Evolutionary conservation across 225 moss, liverwort and hornwort species (phyloP).

Genomic region (Straminergon stramineum): DNA sequence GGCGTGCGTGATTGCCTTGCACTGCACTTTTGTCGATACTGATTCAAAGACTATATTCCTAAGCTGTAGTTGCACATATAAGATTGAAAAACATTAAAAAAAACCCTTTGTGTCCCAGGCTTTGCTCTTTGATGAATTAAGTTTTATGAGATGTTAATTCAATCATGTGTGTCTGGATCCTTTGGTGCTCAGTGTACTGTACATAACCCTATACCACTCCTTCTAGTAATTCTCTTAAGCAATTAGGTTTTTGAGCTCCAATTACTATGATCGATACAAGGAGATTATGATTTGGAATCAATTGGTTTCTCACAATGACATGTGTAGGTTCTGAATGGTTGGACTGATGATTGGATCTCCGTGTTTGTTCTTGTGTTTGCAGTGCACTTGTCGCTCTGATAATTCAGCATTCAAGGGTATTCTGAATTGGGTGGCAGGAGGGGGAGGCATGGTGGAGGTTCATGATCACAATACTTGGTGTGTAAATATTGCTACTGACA

Average conservation of each 20-base stretch:
- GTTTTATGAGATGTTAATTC: neutral
- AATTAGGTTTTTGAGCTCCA: fast-evolving
- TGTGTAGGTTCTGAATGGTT: neutral
- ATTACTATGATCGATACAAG: neutral
- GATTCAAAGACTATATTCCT: neutral
- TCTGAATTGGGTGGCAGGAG: neutral
- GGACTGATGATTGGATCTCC: neutral
- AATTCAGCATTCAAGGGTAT: neutral
- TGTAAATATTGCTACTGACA: neutral
- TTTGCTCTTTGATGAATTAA: neutral
- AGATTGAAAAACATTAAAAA: neutral
- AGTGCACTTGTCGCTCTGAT: neutral
- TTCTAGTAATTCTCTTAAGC: neutral
- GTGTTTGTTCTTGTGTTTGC: neutral
- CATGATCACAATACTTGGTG: neutral
- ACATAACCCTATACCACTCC: neutral
- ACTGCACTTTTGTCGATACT: neutral
- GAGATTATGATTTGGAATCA: neutral
- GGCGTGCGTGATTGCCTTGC: neutral
- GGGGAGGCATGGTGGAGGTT: neutral
- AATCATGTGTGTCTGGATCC: fast-evolving
- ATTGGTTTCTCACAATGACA: neutral
- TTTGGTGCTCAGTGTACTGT: neutral
- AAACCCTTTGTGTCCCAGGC: neutral
- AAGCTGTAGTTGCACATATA: neutral